Conservation (phyloP, 192 early-diverging fungal species). For the Geranomyces variabilis region DNA sequence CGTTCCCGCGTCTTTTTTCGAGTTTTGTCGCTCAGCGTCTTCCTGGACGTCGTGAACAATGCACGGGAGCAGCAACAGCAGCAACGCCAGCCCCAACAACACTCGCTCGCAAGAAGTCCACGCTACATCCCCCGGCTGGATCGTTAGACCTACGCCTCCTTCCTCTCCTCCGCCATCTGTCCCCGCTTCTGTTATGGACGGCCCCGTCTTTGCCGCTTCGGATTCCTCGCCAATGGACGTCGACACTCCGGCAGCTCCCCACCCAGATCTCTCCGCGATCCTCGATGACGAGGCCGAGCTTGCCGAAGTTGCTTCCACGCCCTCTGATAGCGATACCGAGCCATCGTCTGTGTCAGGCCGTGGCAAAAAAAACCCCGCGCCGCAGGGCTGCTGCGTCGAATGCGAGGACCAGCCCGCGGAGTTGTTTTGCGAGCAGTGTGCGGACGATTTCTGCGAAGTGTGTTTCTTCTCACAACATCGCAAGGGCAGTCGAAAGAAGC, state of each 20-base stretch:
- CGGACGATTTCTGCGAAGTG: conserved; percentile 87
- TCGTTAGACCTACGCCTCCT: conserved; percentile 7
- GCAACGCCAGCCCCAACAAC: too few relatives aligned
- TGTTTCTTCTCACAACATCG: conserved; percentile 68
- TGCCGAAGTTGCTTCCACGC: too few relatives aligned
- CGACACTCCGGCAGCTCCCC: not conserved
- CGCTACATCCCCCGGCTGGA: not conserved
- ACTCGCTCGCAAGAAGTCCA: too few relatives aligned
- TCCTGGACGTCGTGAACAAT: too few relatives aligned
- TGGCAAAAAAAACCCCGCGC: conserved; percentile 43
- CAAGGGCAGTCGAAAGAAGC: conserved; percentile 50
- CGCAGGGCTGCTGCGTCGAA: conserved; percentile 84
- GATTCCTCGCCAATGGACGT: conserved; percentile 6
- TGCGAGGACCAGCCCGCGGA: conserved; percentile 70
- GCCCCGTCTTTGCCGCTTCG: not conserved
- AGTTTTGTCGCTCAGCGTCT: too few relatives aligned
- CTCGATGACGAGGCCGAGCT: too few relatives aligned
- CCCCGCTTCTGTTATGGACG: not conserved
- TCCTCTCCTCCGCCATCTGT: not conserved
- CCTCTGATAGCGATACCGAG: conserved; percentile 40
- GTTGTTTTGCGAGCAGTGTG: conserved; percentile 79
- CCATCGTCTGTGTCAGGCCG: conserved; percentile 4
- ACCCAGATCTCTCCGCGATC: not conserved
- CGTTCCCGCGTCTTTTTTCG: too few relatives aligned
- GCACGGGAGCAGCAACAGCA: too few relatives aligned